Evolutionary conservation across 345 rosid genomes (phyloP), one percentile per base, ranked within the genome.

Genomic region (Brassica rapa): DNA sequence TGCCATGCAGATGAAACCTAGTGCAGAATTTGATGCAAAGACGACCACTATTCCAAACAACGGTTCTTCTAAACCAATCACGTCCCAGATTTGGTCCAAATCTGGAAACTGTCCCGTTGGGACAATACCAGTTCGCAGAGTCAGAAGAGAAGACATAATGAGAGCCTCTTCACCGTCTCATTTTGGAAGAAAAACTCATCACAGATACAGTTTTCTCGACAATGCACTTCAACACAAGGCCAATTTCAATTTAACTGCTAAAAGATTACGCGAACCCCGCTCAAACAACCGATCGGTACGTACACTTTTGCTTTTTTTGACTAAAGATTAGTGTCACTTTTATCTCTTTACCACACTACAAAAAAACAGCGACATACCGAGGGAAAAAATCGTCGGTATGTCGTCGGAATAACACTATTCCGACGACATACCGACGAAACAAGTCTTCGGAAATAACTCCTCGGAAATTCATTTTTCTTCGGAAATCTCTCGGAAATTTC

Each of bases 111-210:
- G 89, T 75, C 91, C 86, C 0, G 4, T 53, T 1, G 86, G 89
- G 67, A 87, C 88, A 3, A 61, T 89, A 71, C 88, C 88, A 5
- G 76, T 89, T 39, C 83, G 87, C 53, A 77, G 88, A 77, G 80
- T 85, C 33, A 70, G 10, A 49, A 67, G 67, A 49, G 64, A 70
- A 66, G 91, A 86, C 62, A 66, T 87, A n/a, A 27, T 70, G 10
- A 85, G 88, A 77, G 81, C 82, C n/a, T 70, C 80, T 65, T 81
- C 85, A 8, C 70, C 59, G 7, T 51, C 78, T 8, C 41, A 16
- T 0, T 81, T 78, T 57, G 88, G 87, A 0, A 85, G 64, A 64
- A 82, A 78, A 66, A 6, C 82, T 51, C 83, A 23, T 10, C 64
- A 0, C 11, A n/a, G 14, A 27, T 39, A 81, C 43, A 59, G 9